A percentile compares a stretch with the other conserved stretches of the same genome.
These are phyloP conservation scores for Gossypium ekmanianum DNA, from an alignment of 345 rosid species.

Conservation along the genomic window DNA sequence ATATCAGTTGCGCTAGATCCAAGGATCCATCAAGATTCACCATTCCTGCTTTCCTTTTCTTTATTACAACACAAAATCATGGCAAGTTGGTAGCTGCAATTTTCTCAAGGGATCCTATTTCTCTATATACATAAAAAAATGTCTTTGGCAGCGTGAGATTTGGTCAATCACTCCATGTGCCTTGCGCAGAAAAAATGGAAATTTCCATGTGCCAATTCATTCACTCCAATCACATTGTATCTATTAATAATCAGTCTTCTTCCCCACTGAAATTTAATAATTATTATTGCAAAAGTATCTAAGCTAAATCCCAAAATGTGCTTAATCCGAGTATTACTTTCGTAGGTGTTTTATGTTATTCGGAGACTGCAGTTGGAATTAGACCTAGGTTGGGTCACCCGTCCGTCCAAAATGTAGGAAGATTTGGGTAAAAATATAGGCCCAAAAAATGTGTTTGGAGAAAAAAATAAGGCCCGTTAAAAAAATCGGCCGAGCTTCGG, in stretches of 20 bases:
- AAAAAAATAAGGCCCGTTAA: too few relatives aligned
- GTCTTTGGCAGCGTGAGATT: neutral
- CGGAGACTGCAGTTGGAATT: too few relatives aligned
- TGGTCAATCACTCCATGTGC: slow-evolving; percentile 19
- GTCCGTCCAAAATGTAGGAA: too few relatives aligned
- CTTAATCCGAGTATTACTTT: too few relatives aligned
- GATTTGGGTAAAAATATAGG: too few relatives aligned
- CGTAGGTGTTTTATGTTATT: too few relatives aligned
- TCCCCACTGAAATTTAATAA: neutral
- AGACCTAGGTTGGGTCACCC: too few relatives aligned
- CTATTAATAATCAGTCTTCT: neutral
- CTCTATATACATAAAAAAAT: neutral
- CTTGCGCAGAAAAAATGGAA: slow-evolving; percentile 16
- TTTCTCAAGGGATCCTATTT: slow-evolving; percentile 1
- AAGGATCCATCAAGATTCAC: neutral
- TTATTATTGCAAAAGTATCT: too few relatives aligned
- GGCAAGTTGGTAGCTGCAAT: neutral
- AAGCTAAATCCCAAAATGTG: too few relatives aligned
- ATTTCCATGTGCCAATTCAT: neutral
- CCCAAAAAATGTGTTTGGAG: too few relatives aligned
- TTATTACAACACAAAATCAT: neutral
- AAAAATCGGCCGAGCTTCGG: too few relatives aligned
- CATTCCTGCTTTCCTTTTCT: neutral
- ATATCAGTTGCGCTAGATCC: slow-evolving; percentile 8
- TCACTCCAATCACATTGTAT: neutral